Evolutionary conservation across 768 basidiomycete species (phyloP).

Genomic region (Hydnum rufescens): DNA sequence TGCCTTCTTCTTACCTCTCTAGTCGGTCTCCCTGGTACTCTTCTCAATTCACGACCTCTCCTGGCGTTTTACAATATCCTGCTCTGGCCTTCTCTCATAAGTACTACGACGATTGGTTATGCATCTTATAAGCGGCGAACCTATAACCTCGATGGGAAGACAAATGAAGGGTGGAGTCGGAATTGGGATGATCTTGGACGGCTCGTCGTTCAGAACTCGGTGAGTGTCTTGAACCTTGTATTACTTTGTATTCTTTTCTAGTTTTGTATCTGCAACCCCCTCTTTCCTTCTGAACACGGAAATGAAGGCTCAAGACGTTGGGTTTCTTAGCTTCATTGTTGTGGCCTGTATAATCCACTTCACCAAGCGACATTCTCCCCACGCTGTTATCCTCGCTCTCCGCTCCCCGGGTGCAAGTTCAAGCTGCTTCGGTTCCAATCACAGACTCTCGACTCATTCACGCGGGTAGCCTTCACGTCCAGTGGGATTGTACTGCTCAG

Average conservation of each 20-base stretch:
- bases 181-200: conserved; percentile 36
- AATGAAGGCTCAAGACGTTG: conserved; percentile 13
- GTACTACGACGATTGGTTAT: conserved; percentile 42
- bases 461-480: conserved; percentile 33
- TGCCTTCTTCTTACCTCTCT: conserved; percentile 37
- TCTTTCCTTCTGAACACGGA: neutral
- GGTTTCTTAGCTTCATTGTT: conserved; percentile 26
- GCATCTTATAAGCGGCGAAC: conserved; percentile 39
- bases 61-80: conserved; percentile 47
- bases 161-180: conserved; percentile 47
- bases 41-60: conserved; percentile 48
- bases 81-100: conserved; percentile 41
- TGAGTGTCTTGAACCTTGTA: conserved; percentile 1
- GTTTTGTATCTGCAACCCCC: neutral
- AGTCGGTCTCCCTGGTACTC: conserved; percentile 36
- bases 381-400: conserved; percentile 39
- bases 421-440: conserved; percentile 35
- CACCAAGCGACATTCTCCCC: conserved; percentile 40
- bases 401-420: conserved; percentile 49
- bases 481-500: conserved; percentile 41
- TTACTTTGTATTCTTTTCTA: too few relatives aligned
- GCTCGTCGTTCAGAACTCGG: conserved; percentile 36
- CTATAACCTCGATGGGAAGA: conserved; percentile 43
- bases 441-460: conserved; percentile 26
- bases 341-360: conserved; percentile 40